Base-by-base conservation (phyloP, 768 basidiomycete species). In the Leccinum obscurum region DNA sequence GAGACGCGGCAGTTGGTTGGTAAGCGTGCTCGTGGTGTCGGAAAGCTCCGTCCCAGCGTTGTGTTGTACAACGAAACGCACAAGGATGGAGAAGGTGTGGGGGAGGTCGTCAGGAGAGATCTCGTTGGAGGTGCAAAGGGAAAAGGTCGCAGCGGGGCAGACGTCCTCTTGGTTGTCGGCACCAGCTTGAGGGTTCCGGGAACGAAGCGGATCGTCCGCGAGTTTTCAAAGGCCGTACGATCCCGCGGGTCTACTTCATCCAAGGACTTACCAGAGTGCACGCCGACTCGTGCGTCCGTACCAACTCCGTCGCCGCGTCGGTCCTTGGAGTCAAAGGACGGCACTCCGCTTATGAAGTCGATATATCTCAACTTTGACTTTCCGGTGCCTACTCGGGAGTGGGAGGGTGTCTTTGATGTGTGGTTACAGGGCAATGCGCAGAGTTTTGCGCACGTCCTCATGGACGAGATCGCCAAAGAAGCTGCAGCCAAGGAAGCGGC, bases 351-450 rank as follows among this genome's bases (percentile, higher is more conserved):
- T 4, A 76, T 89, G 52, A 86, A 83, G 70, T 83, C 89, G 4
- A 79, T 95, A 17, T 94, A 92, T 73, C 80, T 96, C 58, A 96
- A 96, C 72, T 75, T 90, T 41, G 93, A 95, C 62, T 93, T 93
- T 70, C 92, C 92, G 1, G 85, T 87, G 9, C 92, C 92, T 4
- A 86, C 86, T 8, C 80, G 89, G 56, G 92, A 94, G 63, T 95
- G 92, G 93, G 89, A 91, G 62, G 89, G 86, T 8, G 88, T 95
- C 3, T 95, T 97, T 65, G 94, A 97, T 73, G 83, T 84, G 41
- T 96, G 93, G 91, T 73, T 94, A 57, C 85, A 93, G 66, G 93
- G 94, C 2, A 93, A 96, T 68, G 88, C 90, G 3, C 95, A 97
- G 72, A 70, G 69, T 15, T 95, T 95, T 73, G 89, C 92, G 6